These are phyloP conservation scores for Aspergillus tanneri DNA, from an alignment of 2,329 filamentous ascomycete species.

Conservation along the genomic window DNA sequence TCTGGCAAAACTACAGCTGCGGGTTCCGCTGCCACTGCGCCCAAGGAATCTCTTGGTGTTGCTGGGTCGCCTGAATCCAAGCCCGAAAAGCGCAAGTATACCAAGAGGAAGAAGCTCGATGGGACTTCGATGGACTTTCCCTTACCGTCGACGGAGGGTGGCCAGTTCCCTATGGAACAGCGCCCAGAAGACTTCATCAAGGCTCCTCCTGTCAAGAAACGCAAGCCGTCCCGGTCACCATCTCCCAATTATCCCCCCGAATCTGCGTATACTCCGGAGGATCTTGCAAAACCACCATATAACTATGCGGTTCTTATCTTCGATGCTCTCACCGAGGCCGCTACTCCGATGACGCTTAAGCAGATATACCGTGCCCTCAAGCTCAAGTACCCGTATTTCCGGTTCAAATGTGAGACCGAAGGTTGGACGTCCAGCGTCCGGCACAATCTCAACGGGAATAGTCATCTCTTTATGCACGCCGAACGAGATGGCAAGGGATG, in stretches of 20 bases:
- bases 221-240: constrained; percentile 57
- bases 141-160: constrained; percentile 45
- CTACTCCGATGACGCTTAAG: constrained; percentile 61
- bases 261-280: constrained; percentile 60
- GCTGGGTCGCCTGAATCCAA: constrained; percentile 41
- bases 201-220: constrained; percentile 48
- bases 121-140: constrained; percentile 43
- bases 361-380: constrained; percentile 66
- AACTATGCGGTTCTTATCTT: constrained; percentile 66
- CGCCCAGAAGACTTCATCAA: constrained; percentile 45
- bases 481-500: constrained; percentile 63
- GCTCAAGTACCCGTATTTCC: constrained; percentile 61
- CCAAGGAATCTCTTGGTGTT: constrained; percentile 34
- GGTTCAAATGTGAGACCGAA: constrained; percentile 62
- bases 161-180: constrained; percentile 37
- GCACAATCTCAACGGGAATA: constrained; percentile 61
- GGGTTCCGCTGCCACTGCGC: constrained; percentile 7
- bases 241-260: constrained; percentile 62
- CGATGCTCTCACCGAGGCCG: constrained; percentile 59
- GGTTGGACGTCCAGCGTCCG: constrained; percentile 68
- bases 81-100: constrained; percentile 50
- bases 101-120: constrained; percentile 48
- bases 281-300: constrained; percentile 60
- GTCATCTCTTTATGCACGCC: constrained; percentile 58
- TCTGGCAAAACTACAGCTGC: constrained; percentile 30